Base-by-base conservation (phyloP, 345 rosid genomes). In the Sonneratia caseolaris region DNA sequence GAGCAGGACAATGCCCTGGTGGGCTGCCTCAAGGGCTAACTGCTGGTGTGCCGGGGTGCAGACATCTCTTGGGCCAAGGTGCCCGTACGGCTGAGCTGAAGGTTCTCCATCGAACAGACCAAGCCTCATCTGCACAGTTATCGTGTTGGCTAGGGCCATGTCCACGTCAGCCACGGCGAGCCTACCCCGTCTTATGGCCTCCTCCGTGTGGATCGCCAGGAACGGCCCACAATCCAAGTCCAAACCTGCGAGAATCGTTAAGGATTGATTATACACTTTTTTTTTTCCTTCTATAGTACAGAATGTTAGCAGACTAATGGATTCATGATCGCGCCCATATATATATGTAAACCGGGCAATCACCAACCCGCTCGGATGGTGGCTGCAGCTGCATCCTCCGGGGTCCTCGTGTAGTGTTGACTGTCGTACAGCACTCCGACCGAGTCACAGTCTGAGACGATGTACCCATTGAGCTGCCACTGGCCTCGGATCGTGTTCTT, bases 201-300 rank as follows among this genome's bases (percentile, higher is more conserved):
- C 80, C 76, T 86, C 89, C 0, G 96, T 91, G 77, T 90, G 78
- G 40, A 88, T 47, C 0, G 95, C 97, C 69, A 94, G 75, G 78
- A 86, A 91, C 40, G 97, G 92, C 4, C 98, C 97, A n/a, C 98
- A 94, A 21, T 94, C 89, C 84, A 94, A 81, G 70, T 94, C 96
- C 79, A 94, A 73, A 14, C 98, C 98, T 86, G 66, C 64, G 38
- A 70, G 55, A 49, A 47, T 47, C 14, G 51, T 13, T 4, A 47
- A 8, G 13, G 51, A 47, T 9, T 47, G 7, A 40, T 4, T 4
- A 42, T 2, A 9, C 5, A 9, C 32, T 27, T 27, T 27, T 27
- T 27, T 27, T 27, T 27, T 27, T 7, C 0, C 14, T 21, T 61
- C 10, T 18, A 49, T 14, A 3, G 5, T 14, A 49, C 56, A 13